phyloP scores from a whole-genome alignment of 2,329 filamentous ascomycete species.

The Fusarium anguioides region DNA sequence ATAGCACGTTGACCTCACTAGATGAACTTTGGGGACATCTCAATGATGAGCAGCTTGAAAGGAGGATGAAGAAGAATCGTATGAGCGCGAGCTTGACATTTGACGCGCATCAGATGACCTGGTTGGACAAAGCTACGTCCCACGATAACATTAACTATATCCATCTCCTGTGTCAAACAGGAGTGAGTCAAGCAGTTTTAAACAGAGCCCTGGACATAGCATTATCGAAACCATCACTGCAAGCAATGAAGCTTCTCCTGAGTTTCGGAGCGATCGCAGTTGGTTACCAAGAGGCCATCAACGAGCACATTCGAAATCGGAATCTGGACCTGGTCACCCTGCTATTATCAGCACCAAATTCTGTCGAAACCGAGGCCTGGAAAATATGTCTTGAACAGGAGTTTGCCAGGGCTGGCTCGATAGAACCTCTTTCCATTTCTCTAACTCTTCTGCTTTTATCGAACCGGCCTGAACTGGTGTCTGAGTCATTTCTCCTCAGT shows the following conservation, averaged over 20 bases:
- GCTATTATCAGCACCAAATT: not conserved
- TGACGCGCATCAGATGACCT: not conserved
- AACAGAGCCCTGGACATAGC: slow-evolving; percentile 17
- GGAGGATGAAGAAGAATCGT: slow-evolving; percentile 19
- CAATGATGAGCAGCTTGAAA: slow-evolving; percentile 12
- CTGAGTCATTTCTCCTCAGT: not conserved
- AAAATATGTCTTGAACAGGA: slow-evolving; percentile 3
- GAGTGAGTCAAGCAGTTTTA: not conserved
- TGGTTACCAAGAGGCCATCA: not conserved
- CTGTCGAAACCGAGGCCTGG: not conserved
- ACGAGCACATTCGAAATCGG: not conserved
- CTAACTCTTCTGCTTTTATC: not conserved
- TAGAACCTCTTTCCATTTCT: not conserved
- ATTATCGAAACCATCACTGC: not conserved
- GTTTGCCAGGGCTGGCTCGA: not conserved
- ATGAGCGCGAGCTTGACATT: not conserved
- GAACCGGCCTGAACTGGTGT: not conserved
- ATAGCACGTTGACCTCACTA: not conserved
- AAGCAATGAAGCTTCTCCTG: not conserved
- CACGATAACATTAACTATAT: slow-evolving; percentile 17
- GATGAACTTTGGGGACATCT: slow-evolving; percentile 29
- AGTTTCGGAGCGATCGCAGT: slow-evolving; percentile 21
- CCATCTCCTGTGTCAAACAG: slow-evolving; percentile 15
- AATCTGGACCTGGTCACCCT: not conserved
- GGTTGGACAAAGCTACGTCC: slow-evolving; percentile 4